phyloP scores from a whole-genome alignment of 139 green algal species.

The Nannochloris sp. region DNA sequence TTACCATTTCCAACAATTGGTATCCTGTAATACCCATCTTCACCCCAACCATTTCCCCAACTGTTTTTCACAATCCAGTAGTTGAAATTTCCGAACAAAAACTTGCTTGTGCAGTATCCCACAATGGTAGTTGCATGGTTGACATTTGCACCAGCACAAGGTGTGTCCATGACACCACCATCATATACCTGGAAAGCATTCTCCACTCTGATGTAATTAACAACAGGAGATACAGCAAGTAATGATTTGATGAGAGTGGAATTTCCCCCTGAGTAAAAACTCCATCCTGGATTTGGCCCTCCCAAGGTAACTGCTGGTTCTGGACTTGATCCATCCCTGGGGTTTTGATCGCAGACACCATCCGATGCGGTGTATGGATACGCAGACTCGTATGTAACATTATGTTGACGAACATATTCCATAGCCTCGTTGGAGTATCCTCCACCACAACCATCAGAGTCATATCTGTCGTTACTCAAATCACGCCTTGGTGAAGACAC shows the following conservation, averaged over 20 bases:
- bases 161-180: neutral
- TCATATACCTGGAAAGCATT: neutral
- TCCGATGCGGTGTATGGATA: neutral
- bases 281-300: neutral
- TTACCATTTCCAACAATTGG: neutral
- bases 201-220: neutral
- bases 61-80: conserved; percentile 5
- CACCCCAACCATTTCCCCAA: neutral
- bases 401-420: conserved; percentile 2
- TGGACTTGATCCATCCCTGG: neutral
- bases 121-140: neutral
- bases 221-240: neutral
- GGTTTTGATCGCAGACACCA: neutral
- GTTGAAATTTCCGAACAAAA: neutral
- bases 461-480: neutral
- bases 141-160: neutral
- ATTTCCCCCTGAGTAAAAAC: neutral
- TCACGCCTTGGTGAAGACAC: neutral
- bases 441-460: neutral
- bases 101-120: neutral
- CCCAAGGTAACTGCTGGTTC: neutral
- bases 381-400: neutral
- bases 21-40: neutral
- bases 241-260: neutral
- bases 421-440: conserved; percentile 1